phyloP scores from a whole-genome alignment of 1,284 basidiomycete genomes.

The Fomitiporia mediterranea region DNA sequence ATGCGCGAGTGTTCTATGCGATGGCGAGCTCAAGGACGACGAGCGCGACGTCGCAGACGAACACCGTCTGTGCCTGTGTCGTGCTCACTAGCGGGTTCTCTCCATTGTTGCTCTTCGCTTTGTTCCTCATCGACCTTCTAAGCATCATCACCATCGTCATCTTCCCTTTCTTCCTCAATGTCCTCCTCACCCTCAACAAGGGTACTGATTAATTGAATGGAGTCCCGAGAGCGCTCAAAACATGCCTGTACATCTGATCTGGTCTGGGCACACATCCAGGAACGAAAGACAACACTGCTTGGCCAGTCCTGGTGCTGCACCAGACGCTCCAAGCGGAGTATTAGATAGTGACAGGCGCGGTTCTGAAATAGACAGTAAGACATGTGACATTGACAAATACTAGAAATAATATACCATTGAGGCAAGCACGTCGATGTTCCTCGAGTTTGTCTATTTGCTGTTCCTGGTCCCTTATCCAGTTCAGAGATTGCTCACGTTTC shows the following conservation, averaged over 20 bases:
- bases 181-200: slow-evolving; percentile 13
- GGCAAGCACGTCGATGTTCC: slow-evolving; percentile 25
- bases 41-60: no score
- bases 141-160: slow-evolving; percentile 21
- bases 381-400: slow-evolving; percentile 13
- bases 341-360: slow-evolving; percentile 15
- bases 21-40: no score
- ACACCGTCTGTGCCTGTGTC: background rate
- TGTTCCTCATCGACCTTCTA: background rate
- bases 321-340: slow-evolving; percentile 8
- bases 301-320: background rate
- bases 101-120: background rate
- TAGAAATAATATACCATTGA: slow-evolving; percentile 18
- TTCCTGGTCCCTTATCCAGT: slow-evolving; percentile 67
- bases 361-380: slow-evolving; percentile 18
- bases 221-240: slow-evolving; percentile 66
- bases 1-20: no score
- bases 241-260: slow-evolving; percentile 62
- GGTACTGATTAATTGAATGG: slow-evolving; percentile 56
- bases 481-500: slow-evolving; percentile 72
- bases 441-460: slow-evolving; percentile 63
- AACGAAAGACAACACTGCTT: background rate
- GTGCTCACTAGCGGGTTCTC: background rate
- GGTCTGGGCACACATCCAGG: slow-evolving; percentile 23
- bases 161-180: slow-evolving; percentile 15